Base-by-base conservation (phyloP, 2,329 filamentous ascomycete species). In the Pseudonectria buxi region DNA sequence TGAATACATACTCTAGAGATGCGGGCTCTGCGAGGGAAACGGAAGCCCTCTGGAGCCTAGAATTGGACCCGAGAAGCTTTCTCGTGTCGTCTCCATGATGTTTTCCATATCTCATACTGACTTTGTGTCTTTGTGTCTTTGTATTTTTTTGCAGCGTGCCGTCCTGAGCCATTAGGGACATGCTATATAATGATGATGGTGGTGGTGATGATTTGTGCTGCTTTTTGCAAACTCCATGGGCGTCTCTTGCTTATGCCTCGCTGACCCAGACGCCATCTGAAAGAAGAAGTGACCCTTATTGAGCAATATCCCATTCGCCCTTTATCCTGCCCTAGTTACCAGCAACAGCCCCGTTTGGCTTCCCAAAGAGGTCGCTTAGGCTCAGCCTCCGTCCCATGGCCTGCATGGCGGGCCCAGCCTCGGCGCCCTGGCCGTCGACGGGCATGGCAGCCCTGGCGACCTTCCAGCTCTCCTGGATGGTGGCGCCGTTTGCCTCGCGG, bases 361-460 rank as follows among this genome's bases (percentile, higher is more conserved):
- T 53, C 14, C 58, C 57, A 43, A 72, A 72, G 9, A 73, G 53
- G 39, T 72, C 67, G 24, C 60, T 62, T 26, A 72, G 44, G 40
- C 63, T 68, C 11, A 72, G 47, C 28, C 59, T 61, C 32, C 64
- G 57, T 6, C 66, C 67, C 33, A 68, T 59, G 10, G 64, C 65
- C 38, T 65, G 59, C 56, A 66, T 63, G 3, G 65, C 66, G 12
- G 63, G 63, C 0, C 64, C 65, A 24, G 51, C 57, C 26, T 63
- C 61, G 2, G 54, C 47, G 0, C 50, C 52, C n/a, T 55, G 50
- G 10, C 46, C 44, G 16, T 56, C 52, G 12, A 53, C 49, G 12
- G 46, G 47, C 2, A 54, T 54, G 9, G 50, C 53, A 16, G 55
- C 46, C 14, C 58, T 53, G 3, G 57, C 59, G 35, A 58, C 49